Conservation (phyloP, 352 stramenopile species). For the Phytophthora aleatoria region DNA sequence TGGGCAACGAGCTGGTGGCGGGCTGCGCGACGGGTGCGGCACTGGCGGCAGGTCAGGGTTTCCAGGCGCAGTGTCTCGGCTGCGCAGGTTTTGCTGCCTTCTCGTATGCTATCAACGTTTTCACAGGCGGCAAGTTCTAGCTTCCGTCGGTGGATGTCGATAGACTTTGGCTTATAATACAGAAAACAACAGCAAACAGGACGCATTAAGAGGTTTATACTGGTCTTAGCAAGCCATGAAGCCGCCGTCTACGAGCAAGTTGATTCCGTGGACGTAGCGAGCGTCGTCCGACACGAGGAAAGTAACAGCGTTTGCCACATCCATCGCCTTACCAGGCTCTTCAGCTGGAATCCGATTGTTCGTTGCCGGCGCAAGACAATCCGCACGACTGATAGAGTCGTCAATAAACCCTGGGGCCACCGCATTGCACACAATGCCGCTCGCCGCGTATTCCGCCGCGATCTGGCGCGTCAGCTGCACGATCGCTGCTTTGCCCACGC, state of each 20-base stretch:
- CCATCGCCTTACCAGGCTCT: conserved; percentile 57
- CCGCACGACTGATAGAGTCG: conserved; percentile 61
- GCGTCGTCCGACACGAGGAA: conserved; percentile 71
- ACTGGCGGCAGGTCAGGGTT: conserved; percentile 92
- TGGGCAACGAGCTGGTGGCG: conserved; percentile 93
- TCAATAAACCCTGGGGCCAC: conserved; percentile 67
- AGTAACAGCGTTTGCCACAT: conserved; percentile 72
- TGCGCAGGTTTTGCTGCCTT: conserved; percentile 94
- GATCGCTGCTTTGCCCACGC: conserved; percentile 64
- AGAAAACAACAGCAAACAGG: conserved; percentile 13
- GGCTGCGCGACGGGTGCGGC: conserved; percentile 96
- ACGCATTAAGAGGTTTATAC: conserved; percentile 2
- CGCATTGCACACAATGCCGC: conserved; percentile 67
- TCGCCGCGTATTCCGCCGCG: conserved; percentile 59
- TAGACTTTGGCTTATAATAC: conserved; percentile 31
- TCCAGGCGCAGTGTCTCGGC: conserved; percentile 92
- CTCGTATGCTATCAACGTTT: conserved; percentile 89
- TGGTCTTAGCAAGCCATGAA: conserved; percentile 55
- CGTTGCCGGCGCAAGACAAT: conserved; percentile 51
- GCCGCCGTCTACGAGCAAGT: conserved; percentile 65
- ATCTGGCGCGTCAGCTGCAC: conserved; percentile 74
- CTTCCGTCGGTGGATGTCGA: conserved; percentile 3
- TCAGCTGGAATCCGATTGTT: conserved; percentile 63
- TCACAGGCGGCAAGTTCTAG: conserved; percentile 85
- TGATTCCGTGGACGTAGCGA: conserved; percentile 65